phyloP scores from a whole-genome alignment of 768 basidiomycete species.

The Tylopilus rubrobrunneus region DNA sequence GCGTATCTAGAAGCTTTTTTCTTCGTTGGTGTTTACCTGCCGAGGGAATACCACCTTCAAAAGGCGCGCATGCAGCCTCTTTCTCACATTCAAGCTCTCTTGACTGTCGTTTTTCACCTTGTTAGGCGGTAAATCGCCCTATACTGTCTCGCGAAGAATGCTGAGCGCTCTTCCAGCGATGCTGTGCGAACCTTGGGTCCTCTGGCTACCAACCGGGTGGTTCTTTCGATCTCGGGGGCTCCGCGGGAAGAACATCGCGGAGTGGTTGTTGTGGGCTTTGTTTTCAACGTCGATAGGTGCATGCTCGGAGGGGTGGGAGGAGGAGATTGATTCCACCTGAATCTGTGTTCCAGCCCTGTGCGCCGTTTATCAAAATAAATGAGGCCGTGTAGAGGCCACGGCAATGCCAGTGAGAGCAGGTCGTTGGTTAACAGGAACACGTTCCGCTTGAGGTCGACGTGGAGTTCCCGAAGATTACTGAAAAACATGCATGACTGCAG shows the following conservation, averaged over 20 bases:
- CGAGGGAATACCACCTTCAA: slow-evolving; percentile 44
- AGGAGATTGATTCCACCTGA: slow-evolving; percentile 36
- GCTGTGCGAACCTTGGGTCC: slow-evolving; percentile 25
- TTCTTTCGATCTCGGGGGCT: slow-evolving; percentile 38
- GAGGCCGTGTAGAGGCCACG: too few species aligned
- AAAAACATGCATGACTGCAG: too few species aligned
- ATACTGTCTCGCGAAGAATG: slow-evolving; percentile 40
- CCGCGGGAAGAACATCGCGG: slow-evolving; percentile 45
- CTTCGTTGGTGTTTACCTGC: slow-evolving; percentile 47
- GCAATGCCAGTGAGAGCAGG: too few species aligned
- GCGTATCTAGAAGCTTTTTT: slow-evolving; percentile 46
- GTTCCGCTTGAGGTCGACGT: too few species aligned
- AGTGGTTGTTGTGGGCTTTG: slow-evolving; percentile 67
- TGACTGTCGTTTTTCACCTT: neutral
- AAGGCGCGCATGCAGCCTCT: slow-evolving; percentile 27
- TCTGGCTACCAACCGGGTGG: slow-evolving; percentile 51
- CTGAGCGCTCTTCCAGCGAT: slow-evolving; percentile 45
- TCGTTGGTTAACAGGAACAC: too few species aligned
- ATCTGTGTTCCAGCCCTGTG: too few species aligned
- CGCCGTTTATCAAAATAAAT: too few species aligned
- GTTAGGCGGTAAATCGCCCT: slow-evolving; percentile 37
- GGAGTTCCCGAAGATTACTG: too few species aligned
- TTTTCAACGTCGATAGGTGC: slow-evolving; percentile 41
- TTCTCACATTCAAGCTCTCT: neutral
- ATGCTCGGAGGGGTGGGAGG: slow-evolving; percentile 37